Evolutionary conservation across 108 stramenopile genomes (phyloP), one percentile per base, ranked within the genome.

Genomic region (Licmophora abbreviata): DNA sequence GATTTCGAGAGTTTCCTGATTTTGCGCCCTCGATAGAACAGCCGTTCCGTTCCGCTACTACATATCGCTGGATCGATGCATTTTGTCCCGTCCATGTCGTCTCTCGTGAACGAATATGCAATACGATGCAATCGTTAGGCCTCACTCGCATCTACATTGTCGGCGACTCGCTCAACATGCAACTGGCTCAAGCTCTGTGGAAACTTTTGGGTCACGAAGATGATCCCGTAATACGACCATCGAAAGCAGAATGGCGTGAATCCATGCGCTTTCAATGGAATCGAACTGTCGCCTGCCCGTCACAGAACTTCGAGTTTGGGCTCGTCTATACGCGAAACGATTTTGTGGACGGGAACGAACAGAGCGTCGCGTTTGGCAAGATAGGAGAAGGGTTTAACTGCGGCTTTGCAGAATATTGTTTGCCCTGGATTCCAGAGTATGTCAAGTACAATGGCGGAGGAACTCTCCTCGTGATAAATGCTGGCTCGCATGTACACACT

Each of bases 251-350:
- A 15, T 40, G 38, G 38, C n/a, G n/a, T n/a, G n/a, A n/a, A n/a
- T n/a, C n/a, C n/a, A 18, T 40, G 21, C 40, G 27, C 12, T 44
- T 41, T 44, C 25, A 42, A 27, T 54, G 37, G 37, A 44, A 14
- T n/a, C 40, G 54, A 5, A 28, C 4, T n/a, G 43, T 54, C 14
- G 43, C 40, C 3, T 54, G 54, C 40, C 54, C 54, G 17, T n/a
- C n/a, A n/a, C 17, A 2, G 10, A 42, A 40, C 22, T 27, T 54
- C n/a, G 14, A 29, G n/a, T 42, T 42, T 27, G 54, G 43, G 15
- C 40, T 54, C 17, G 54, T 9, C 12, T 54, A 40, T 28, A 26
- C 44, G 15, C 40, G 54, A 2, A 54, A 54, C 37, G 54, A 54
- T 10, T 3, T 44, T 11, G n/a, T 54, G 27, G 25, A 44, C 37